Evolutionary conservation across 441 rosid genomes (phyloP).

Genomic region (Populus hybrid): DNA sequence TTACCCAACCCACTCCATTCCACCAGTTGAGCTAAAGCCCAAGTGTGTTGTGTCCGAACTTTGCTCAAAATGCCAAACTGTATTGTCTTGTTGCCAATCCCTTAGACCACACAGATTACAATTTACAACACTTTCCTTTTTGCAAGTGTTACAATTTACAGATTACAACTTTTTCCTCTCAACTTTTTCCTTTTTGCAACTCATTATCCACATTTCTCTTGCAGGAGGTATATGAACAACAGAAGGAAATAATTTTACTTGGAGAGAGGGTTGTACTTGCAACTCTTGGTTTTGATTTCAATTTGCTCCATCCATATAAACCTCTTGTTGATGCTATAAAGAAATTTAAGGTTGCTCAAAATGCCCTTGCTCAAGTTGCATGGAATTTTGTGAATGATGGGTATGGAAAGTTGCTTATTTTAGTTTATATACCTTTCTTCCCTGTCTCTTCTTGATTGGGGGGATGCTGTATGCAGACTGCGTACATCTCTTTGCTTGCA

Average conservation of each 20-base stretch:
- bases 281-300: constrained; percentile 81
- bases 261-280: constrained; percentile 96
- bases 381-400: constrained; percentile 99
- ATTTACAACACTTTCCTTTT: background rate
- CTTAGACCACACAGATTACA: background rate
- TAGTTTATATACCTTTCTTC: constrained; percentile 10
- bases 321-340: constrained; percentile 97
- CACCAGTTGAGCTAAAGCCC: constrained; percentile 3
- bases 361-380: constrained; percentile 93
- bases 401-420: constrained; percentile 46
- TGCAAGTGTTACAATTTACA: background rate
- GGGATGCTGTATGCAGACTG: constrained; percentile 77
- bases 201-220: constrained; percentile 15
- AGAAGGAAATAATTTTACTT: constrained; percentile 71
- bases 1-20: background rate
- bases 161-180: background rate
- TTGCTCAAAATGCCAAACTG: constrained; percentile 1
- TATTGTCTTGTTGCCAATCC: background rate
- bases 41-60: background rate
- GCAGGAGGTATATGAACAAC: constrained; percentile 97
- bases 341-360: constrained; percentile 91
- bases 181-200: background rate
- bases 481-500: constrained; percentile 99
- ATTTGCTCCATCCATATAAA: constrained; percentile 87
- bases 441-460: constrained; percentile 22